Evolutionary conservation across 352 stramenopile genomes (phyloP), one percentile per base, ranked within the genome.

Genomic region (Phytophthora rubi): DNA sequence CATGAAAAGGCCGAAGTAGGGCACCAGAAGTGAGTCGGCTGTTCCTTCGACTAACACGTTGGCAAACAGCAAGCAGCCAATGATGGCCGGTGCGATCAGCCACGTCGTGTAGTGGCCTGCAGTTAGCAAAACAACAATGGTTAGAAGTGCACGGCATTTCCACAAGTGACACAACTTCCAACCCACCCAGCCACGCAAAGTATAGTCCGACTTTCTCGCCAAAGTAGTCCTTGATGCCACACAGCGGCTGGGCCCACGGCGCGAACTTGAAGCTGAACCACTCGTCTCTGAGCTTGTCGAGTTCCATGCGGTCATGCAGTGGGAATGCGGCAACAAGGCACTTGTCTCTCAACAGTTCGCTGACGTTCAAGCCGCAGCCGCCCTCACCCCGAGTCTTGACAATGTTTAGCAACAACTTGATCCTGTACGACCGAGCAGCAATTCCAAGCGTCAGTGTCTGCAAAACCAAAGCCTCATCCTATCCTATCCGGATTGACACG

Each of bases 161-260:
- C 8, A 12, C 32, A 37, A 37, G 32, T 37, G 32, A 57, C 26
- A 48, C 4, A n/a, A 59, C 44, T 37, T 39, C 18, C 42, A 52
- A 28, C 45, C 18, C n/a, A 85, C 98, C 91, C 0, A 99, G 77
- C 92, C 96, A 99, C 45, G 97, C 90, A 75, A 99, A 99, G 85
- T 99, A 99, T 60, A 99, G 95, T 0, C 93, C 95, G 21, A 99
- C 90, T 77, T 99, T 94, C 59, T 92, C 86, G 35, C 86, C 86
- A 62, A 92, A 94, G 57, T 94, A 94, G 70, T 92, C 80, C 54
- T 92, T 92, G 70, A 94, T 94, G n/a, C 72, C 59, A 7, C 16
- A 9, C 5, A 92, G 59, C 16, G 86, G 86, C 52, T 94, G 86
- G 21, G 37, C 42, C 85, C 82, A 92, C 2, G 86, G 86, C 10